Percentiles rank a stretch among this genome's conserved stretches.
Evolutionary conservation across 2,329 filamentous ascomycete genomes (phyloP).

Genomic region (Apiospora marii): DNA sequence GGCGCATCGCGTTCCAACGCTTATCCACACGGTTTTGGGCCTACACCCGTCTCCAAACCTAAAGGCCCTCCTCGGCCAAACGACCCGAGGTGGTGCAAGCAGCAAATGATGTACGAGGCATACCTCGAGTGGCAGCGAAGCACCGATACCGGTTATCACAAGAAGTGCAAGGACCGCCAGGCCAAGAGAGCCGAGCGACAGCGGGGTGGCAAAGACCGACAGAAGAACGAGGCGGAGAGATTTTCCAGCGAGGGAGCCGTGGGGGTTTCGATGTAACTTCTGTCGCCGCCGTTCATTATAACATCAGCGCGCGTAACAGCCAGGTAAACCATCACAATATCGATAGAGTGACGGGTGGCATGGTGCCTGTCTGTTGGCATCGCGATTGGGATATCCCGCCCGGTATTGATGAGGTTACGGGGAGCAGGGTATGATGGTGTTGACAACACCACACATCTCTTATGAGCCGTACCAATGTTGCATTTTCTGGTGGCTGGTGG

Average conservation of each 20-base stretch:
- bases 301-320: background rate
- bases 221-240: background rate
- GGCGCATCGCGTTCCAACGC: constrained; percentile 18
- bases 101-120: constrained; percentile 41
- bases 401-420: background rate
- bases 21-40: constrained; percentile 37
- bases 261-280: background rate
- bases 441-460: constrained; percentile 1
- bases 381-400: background rate
- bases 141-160: constrained; percentile 36
- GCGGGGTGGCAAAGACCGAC: background rate
- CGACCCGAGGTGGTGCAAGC: constrained; percentile 32
- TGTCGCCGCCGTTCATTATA: constrained; percentile 4
- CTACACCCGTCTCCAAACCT: constrained; percentile 43
- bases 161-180: constrained; percentile 40
- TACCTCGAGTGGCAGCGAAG: constrained; percentile 41
- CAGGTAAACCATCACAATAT: background rate
- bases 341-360: background rate
- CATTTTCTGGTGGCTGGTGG: background rate
- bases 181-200: constrained; percentile 36
- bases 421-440: background rate
- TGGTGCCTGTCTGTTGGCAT: background rate
- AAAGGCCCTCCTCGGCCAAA: constrained; percentile 34
- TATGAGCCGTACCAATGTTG: background rate
- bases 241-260: background rate